phyloP scores from a whole-genome alignment of 306 rosid species.

The Citrullus amarus region DNA sequence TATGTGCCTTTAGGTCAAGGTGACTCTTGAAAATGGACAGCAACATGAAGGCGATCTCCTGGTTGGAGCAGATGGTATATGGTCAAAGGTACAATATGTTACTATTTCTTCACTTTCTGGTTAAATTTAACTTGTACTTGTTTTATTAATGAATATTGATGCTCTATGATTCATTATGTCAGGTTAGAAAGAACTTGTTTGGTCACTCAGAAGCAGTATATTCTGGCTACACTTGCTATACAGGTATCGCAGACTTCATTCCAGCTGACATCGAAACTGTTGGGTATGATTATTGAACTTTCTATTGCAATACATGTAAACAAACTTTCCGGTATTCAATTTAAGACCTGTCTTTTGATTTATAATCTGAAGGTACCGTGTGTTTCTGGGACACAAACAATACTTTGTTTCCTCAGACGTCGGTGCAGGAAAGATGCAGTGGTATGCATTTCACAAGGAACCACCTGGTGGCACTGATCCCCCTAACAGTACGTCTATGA shows the following conservation, averaged over 20 bases:
- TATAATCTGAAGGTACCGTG: slow-evolving; percentile 72
- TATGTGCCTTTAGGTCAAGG: slow-evolving; percentile 49
- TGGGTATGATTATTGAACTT: slow-evolving; percentile 40
- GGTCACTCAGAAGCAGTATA: slow-evolving; percentile 55
- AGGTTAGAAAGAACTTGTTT: slow-evolving; percentile 77
- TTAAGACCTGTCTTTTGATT: slow-evolving; percentile 10
- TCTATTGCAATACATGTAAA: background rate
- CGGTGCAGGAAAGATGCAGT: slow-evolving; percentile 96
- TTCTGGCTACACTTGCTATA: slow-evolving; percentile 93
- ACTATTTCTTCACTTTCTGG: background rate
- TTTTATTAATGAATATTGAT: background rate
- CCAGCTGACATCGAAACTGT: slow-evolving; percentile 89
- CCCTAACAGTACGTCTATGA: slow-evolving; percentile 38
- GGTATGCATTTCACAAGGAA: slow-evolving; percentile 93
- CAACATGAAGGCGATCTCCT: slow-evolving; percentile 76
- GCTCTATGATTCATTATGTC: slow-evolving; percentile 2
- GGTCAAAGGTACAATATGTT: slow-evolving; percentile 66
- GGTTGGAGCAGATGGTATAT: slow-evolving; percentile 95
- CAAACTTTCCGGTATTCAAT: background rate
- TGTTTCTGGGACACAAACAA: slow-evolving; percentile 96
- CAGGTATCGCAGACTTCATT: slow-evolving; percentile 89
- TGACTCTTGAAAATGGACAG: slow-evolving; percentile 68
- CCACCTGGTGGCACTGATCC: slow-evolving; percentile 64
- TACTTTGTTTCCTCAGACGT: slow-evolving; percentile 97
- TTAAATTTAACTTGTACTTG: background rate